Conservation (phyloP, 345 rosid species). For the Bruguiera sexangula region DNA sequence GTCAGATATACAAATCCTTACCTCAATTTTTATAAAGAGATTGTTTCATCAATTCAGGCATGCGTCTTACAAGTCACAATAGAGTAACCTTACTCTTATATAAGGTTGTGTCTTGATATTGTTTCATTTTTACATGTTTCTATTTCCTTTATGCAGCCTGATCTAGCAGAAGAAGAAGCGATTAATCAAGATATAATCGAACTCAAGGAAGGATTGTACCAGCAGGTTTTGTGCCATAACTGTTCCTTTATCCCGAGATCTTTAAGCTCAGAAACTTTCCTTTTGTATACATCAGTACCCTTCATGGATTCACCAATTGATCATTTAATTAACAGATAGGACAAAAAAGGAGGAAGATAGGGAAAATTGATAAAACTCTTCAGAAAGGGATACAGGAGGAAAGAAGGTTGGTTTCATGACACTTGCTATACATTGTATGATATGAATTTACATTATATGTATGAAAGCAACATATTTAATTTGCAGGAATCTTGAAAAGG, state of each 20-base stretch:
- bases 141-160: conserved; percentile 61
- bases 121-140: background rate
- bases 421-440: background rate
- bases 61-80: no score
- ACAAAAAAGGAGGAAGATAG: conserved; percentile 56
- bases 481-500: conserved; percentile 48
- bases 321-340: conserved; percentile 44
- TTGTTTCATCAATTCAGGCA: no score
- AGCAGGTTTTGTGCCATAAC: conserved; percentile 52
- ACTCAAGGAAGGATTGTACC: conserved; percentile 61
- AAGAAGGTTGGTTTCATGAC: conserved; percentile 46
- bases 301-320: background rate
- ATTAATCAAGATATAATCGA: conserved; percentile 62
- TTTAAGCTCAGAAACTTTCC: background rate
- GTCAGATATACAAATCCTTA: no score
- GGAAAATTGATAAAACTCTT: conserved; percentile 54
- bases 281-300: background rate
- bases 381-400: conserved; percentile 50
- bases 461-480: background rate
- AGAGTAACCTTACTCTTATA: no score
- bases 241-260: background rate
- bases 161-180: conserved; percentile 69
- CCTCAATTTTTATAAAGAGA: no score
- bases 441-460: background rate
- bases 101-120: background rate